Conservation (phyloP, 2,329 filamentous ascomycete genomes). For the Lachnellula arida region DNA sequence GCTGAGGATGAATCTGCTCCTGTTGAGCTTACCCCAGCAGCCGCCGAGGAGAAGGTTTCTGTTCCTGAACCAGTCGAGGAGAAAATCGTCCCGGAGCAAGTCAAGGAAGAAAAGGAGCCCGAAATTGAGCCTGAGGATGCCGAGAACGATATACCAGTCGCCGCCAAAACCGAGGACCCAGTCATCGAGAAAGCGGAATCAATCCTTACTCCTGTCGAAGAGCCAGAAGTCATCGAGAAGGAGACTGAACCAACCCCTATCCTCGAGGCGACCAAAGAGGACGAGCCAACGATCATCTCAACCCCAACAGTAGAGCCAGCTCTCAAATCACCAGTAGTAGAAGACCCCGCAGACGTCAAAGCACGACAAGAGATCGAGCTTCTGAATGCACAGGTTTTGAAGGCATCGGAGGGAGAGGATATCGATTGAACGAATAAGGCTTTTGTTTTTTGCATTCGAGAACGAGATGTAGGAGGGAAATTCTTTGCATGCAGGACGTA, state of each 20-base stretch:
- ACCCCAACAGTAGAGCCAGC: conserved; percentile 10
- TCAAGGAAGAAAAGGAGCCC: conserved; percentile 1
- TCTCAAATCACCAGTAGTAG: not conserved
- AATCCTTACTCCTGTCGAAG: conserved; percentile 1
- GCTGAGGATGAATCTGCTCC: conserved; percentile 10
- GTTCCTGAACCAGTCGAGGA: conserved; percentile 10
- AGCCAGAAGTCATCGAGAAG: conserved; percentile 5
- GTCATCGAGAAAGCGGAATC: not conserved
- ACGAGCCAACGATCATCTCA: not conserved
- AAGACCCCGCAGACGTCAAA: conserved; percentile 24
- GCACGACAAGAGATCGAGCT: conserved; percentile 25
- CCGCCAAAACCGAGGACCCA: not conserved
- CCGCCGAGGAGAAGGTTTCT: conserved; percentile 7
- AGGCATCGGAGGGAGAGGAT: conserved; percentile 7
- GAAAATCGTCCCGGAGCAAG: not conserved
- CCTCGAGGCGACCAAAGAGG: not conserved
- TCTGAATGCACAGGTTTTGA: conserved; percentile 26
- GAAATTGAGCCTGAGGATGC: conserved; percentile 1
- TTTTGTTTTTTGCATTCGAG: no score
- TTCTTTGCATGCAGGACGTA: no score
- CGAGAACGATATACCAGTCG: not conserved
- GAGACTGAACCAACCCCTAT: not conserved
- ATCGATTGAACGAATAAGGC: no score
- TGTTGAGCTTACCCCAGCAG: conserved; percentile 1
- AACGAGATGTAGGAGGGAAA: no score